A percentile compares a stretch with the other conserved stretches of the same genome.
Evolutionary conservation across 2,329 filamentous ascomycete species (phyloP).

Genomic region (Chrysoporthe puriensis): DNA sequence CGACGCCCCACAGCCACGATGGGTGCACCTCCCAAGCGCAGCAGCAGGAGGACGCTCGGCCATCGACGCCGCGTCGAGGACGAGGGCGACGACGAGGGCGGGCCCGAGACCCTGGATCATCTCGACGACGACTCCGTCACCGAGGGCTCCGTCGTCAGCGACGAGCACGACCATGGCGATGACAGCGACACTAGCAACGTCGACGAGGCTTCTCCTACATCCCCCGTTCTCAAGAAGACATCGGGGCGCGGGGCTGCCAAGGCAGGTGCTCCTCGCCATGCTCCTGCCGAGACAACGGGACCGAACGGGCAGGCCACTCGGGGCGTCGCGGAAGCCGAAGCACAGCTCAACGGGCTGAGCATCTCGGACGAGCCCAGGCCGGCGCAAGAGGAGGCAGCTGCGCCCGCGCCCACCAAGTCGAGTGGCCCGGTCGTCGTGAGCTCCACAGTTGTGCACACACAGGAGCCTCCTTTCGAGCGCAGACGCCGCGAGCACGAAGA

Average conservation of each 20-base stretch:
- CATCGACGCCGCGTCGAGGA: slow-evolving; percentile 71
- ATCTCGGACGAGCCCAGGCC: slow-evolving; percentile 47
- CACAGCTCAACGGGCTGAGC: slow-evolving; percentile 60
- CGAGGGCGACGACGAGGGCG: slow-evolving; percentile 70
- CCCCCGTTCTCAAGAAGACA: slow-evolving; percentile 46
- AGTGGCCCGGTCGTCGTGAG: slow-evolving; percentile 58
- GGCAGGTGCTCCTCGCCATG: slow-evolving; percentile 32
- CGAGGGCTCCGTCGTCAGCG: slow-evolving; percentile 65
- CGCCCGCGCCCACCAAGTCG: slow-evolving; percentile 45
- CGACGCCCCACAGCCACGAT: slow-evolving; percentile 33
- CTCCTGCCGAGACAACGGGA: slow-evolving; percentile 27
- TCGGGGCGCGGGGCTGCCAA: slow-evolving; percentile 48
- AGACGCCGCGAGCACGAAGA: slow-evolving; percentile 87
- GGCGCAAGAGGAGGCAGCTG: slow-evolving; percentile 50
- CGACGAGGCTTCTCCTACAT: slow-evolving; percentile 58
- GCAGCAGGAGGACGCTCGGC: slow-evolving; percentile 68
- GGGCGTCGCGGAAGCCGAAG: slow-evolving; percentile 53
- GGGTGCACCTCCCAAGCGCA: slow-evolving; percentile 40
- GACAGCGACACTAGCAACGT: slow-evolving; percentile 69
- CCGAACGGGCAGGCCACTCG: slow-evolving; percentile 31
- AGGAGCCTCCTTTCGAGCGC: slow-evolving; percentile 67
- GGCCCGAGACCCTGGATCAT: slow-evolving; percentile 55
- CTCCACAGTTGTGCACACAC: slow-evolving; percentile 53
- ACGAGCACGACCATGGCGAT: slow-evolving; percentile 62
- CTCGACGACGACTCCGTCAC: slow-evolving; percentile 68